A percentile compares a stretch with the other conserved stretches of the same genome.
Conservation (phyloP, 352 stramenopile genomes). For the Pythium utonaiense region DNA sequence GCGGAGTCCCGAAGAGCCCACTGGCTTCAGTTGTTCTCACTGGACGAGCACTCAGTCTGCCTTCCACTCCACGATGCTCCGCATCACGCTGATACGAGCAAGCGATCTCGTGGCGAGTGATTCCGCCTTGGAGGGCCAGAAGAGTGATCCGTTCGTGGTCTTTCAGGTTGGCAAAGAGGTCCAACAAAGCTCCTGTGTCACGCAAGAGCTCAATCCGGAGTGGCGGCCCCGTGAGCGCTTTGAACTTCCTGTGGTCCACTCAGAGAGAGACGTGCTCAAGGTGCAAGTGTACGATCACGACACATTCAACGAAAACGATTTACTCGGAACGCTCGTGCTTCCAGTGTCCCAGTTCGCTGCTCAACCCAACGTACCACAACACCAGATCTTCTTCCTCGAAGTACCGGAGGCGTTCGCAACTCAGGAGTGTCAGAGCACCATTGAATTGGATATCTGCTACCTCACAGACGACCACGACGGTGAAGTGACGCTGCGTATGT, state of each 20-base stretch:
- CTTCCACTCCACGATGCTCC: slow-evolving; percentile 33
- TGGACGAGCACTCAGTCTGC: too few relatives aligned
- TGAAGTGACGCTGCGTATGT: slow-evolving; percentile 40
- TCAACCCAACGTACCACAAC: slow-evolving; percentile 35
- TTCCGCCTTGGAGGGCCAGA: slow-evolving; percentile 48
- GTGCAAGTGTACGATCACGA: slow-evolving; percentile 70
- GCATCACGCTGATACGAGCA: slow-evolving; percentile 44
- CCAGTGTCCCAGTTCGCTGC: slow-evolving; percentile 46
- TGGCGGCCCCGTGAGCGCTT: slow-evolving; percentile 61
- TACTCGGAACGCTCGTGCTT: slow-evolving; percentile 53
- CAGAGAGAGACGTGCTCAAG: slow-evolving; percentile 38
- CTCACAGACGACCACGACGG: slow-evolving; percentile 30
- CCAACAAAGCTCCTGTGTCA: slow-evolving; percentile 56
- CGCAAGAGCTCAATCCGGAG: slow-evolving; percentile 61
- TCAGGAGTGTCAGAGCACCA: slow-evolving; percentile 45
- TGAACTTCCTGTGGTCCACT: slow-evolving; percentile 49
- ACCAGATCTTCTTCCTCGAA: slow-evolving; percentile 51
- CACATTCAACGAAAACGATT: slow-evolving; percentile 53
- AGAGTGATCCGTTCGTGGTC: slow-evolving; percentile 75
- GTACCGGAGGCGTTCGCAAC: slow-evolving; percentile 35
- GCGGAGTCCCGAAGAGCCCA: too few relatives aligned
- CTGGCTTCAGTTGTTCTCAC: neutral
- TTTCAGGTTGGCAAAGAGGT: slow-evolving; percentile 45
- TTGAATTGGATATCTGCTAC: slow-evolving; percentile 56
- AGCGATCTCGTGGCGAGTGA: slow-evolving; percentile 59